A percentile compares a stretch with the other conserved stretches of the same genome.
These are phyloP conservation scores for Pseudopithomyces maydicus DNA, from an alignment of 2,329 filamentous ascomycete species.

Conservation along the genomic window DNA sequence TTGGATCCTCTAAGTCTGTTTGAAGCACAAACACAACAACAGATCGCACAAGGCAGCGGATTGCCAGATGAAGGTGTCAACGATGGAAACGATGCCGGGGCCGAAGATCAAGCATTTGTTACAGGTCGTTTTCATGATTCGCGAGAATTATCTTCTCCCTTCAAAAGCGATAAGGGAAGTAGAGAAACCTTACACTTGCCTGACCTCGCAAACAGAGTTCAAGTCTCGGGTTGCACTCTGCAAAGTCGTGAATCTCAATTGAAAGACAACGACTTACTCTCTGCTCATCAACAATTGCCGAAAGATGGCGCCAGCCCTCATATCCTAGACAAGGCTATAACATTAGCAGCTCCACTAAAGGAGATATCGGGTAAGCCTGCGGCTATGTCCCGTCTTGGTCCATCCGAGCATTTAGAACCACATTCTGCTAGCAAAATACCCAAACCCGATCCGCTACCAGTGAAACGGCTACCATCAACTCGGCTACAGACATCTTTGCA, in stretches of 20 bases:
- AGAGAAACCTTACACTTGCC: conserved; percentile 14
- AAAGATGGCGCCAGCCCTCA: conserved; percentile 49
- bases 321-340: conserved; percentile 45
- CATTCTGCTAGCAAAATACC: no score
- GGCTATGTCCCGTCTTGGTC: conserved; percentile 69
- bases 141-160: conserved; percentile 24
- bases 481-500: conserved; percentile 33
- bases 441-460: no score
- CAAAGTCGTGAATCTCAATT: background rate
- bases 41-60: conserved; percentile 5
- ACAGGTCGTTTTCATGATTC: conserved; percentile 8
- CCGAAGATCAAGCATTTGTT: conserved; percentile 13
- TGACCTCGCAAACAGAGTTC: background rate
- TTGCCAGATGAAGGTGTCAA: conserved; percentile 13
- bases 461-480: conserved; percentile 36
- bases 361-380: conserved; percentile 73
- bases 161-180: background rate
- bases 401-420: conserved; percentile 61
- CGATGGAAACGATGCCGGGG: conserved; percentile 26
- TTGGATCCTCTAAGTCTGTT: conserved; percentile 40
- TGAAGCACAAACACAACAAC: conserved; percentile 21
- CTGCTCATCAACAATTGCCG: conserved; percentile 35
- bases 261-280: conserved; percentile 9
- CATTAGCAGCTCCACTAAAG: conserved; percentile 72
- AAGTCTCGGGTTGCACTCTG: conserved; percentile 17